These are phyloP conservation scores for Saccharomyces hybrid DNA, from an alignment of 1,139 yeast genomes.

Conservation along the genomic window DNA sequence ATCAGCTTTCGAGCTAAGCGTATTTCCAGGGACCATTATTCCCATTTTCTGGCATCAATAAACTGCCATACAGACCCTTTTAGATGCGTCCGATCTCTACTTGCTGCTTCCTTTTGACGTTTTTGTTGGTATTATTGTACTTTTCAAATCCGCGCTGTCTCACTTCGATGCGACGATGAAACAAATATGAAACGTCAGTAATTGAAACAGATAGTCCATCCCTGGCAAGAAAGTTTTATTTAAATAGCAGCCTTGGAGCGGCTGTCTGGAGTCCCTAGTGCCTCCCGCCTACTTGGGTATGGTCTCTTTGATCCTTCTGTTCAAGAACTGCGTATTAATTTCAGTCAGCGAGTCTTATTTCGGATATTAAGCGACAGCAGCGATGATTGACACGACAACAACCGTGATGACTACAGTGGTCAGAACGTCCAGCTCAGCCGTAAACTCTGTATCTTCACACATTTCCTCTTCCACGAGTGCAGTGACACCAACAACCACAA, in stretches of 20 bases:
- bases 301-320: neutral
- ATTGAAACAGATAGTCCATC: neutral
- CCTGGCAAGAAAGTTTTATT: neutral
- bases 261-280: neutral
- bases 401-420: neutral
- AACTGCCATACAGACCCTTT: neutral
- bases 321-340: neutral
- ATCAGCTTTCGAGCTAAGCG: neutral
- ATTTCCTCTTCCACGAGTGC: neutral
- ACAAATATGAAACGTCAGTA: neutral
- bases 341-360: no score
- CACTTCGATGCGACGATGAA: neutral
- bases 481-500: neutral
- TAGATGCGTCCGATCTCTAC: neutral
- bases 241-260: neutral
- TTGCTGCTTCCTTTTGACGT: neutral
- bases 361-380: neutral
- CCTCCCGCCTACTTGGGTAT: neutral
- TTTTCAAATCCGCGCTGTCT: neutral
- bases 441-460: neutral
- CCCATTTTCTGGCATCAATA: neutral
- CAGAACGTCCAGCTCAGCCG: neutral
- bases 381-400: neutral
- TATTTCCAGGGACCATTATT: neutral
- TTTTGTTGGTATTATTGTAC: neutral